Evolutionary conservation across 805 yeast species (phyloP).

Genomic region (Saturnispora gosingensis): DNA sequence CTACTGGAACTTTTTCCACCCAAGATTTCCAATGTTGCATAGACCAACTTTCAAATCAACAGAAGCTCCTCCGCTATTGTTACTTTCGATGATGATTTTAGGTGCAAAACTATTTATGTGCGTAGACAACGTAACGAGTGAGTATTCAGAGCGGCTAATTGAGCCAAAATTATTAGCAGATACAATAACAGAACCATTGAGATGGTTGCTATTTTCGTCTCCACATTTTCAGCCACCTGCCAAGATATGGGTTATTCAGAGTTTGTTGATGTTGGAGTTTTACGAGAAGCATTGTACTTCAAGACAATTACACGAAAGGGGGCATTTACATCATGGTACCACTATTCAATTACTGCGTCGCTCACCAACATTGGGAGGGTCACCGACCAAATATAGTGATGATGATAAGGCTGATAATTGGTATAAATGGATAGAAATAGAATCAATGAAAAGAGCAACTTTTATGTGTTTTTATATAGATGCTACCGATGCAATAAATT

Average conservation of each 20-base stretch:
- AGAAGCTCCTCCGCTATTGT: constrained; percentile 38
- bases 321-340: constrained; percentile 81
- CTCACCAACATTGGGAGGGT: constrained; percentile 68
- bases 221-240: constrained; percentile 73
- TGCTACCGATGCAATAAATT: constrained; percentile 66
- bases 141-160: constrained; percentile 15
- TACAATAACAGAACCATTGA: constrained; percentile 44
- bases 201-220: constrained; percentile 63
- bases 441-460: constrained; percentile 68
- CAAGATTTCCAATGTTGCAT: constrained; percentile 51
- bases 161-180: constrained; percentile 34
- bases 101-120: constrained; percentile 36
- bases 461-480: constrained; percentile 77
- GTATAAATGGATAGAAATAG: constrained; percentile 71
- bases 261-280: constrained; percentile 64
- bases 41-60: constrained; percentile 47
- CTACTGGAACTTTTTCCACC: constrained; percentile 54
- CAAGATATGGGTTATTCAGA: constrained; percentile 65
- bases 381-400: constrained; percentile 33
- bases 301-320: constrained; percentile 67
- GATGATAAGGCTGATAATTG: constrained; percentile 27
- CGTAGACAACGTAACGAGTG: constrained; percentile 22
- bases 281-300: constrained; percentile 67
- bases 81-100: constrained; percentile 45
- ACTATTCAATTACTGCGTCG: constrained; percentile 70